Evolutionary conservation across 257 asterid species (phyloP), one percentile per base, ranked within the genome.

Genomic region (Solanum stenotomum): DNA sequence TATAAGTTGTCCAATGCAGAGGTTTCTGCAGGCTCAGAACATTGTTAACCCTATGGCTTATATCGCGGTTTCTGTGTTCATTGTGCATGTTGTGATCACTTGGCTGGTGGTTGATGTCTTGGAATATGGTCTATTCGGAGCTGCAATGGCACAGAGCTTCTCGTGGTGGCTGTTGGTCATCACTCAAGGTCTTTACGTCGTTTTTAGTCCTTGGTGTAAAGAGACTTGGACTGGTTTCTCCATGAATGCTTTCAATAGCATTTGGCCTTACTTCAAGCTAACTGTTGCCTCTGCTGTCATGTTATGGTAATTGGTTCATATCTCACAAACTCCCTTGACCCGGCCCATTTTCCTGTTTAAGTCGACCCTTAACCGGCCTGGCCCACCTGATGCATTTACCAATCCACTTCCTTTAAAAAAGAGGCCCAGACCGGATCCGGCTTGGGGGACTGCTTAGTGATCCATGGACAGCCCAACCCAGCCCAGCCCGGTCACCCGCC

Each of bases 11-110:
- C 92, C 91, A 1, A 85, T 85, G 88, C 91, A 91, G 40, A 91
- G 90, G 88, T 91, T 89, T 75, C 89, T 89, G 16, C 91, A 90
- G 84, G 90, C 91, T 10, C 91, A 90, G 87, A 89, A 90, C 87
- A 89, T 89, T 42, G 92, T 90, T 49, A 90, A 87, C 46, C 92
- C 91, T 34, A 44, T 90, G 71, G 92, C 91, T 59, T 91, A 89
- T 56, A 87, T 91, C 4, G 87, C 91, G 2, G 81, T 89, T 3
- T 86, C 87, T 0, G 89, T 87, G 23, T 89, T 89, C 85, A 65
- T 87, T 10, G 59, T 90, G 75, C 92, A 90, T 78, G 74, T 87
- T 65, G 67, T 89, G 71, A 86, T 90, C 13, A 87, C 87, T 72
- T 90, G 92, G 92, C 87, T 90, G 10, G 89, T 59, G 4, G 82